These are phyloP conservation scores for Periconia digitata DNA, from an alignment of 2,329 filamentous ascomycete species.

Conservation along the genomic window DNA sequence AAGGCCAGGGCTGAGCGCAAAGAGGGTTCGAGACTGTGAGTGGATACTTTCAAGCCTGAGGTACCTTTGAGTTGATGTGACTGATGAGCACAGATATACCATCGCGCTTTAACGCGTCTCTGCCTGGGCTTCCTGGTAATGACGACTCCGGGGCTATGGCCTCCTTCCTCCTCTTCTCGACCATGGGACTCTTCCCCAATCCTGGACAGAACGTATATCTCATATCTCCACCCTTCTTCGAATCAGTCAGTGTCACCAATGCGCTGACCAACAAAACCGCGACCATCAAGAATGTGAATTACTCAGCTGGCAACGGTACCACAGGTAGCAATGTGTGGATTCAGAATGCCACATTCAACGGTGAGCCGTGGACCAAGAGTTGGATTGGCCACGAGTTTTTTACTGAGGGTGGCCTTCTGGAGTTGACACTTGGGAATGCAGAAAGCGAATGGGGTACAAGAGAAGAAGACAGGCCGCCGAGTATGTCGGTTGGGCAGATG, in stretches of 20 bases:
- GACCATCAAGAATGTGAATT: constrained; percentile 45
- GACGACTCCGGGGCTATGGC: constrained; percentile 52
- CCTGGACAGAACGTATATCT: constrained; percentile 53
- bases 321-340: constrained; percentile 45
- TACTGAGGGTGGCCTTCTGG: constrained; percentile 46
- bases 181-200: constrained; percentile 51
- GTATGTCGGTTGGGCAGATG: constrained; percentile 8
- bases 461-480: constrained; percentile 38
- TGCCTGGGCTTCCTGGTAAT: constrained; percentile 48
- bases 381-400: constrained; percentile 52
- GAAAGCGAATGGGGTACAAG: constrained; percentile 50
- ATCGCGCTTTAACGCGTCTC: constrained; percentile 45
- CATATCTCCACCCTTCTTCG: constrained; percentile 51
- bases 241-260: constrained; percentile 43
- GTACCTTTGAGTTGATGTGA: neutral
- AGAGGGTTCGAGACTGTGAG: constrained; percentile 44
- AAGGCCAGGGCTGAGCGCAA: constrained; percentile 44
- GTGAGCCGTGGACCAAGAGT: constrained; percentile 45
- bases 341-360: constrained; percentile 48
- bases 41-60: too few species aligned
- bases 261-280: constrained; percentile 46
- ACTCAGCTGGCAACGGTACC: constrained; percentile 28
- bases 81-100: constrained; percentile 49
- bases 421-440: constrained; percentile 43
- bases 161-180: constrained; percentile 46